A percentile compares a stretch with the other conserved stretches of the same genome.
Conservation (phyloP, 148 eudicot genomes). For the Selenicereus undatus region DNA sequence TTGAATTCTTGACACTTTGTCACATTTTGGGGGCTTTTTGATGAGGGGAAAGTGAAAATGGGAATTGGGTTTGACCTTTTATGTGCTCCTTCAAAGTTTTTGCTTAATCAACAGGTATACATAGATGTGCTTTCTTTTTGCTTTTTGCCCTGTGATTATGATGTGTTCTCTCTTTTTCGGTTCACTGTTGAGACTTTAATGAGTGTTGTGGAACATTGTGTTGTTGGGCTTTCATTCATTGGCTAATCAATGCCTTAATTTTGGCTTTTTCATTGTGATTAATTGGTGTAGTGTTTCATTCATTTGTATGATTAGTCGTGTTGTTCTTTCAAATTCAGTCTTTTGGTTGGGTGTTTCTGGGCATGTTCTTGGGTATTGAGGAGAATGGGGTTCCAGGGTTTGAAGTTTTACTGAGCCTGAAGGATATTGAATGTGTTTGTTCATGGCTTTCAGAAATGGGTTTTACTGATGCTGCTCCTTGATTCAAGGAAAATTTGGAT, state of each 20-base stretch:
- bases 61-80: constrained; percentile 34
- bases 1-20: constrained; percentile 36
- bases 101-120: constrained; percentile 43
- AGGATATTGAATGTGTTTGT: constrained; percentile 1
- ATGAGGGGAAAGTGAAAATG: constrained; percentile 28
- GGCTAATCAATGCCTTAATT: constrained; percentile 7
- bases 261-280: constrained; percentile 15
- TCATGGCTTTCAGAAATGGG: background rate
- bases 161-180: constrained; percentile 17
- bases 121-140: constrained; percentile 12
- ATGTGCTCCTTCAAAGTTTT: constrained; percentile 52
- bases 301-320: background rate
- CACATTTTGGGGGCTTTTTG: constrained; percentile 18
- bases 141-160: constrained; percentile 22
- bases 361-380: background rate
- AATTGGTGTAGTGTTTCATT: constrained; percentile 8
- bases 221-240: background rate
- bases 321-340: constrained; percentile 13
- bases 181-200: constrained; percentile 8
- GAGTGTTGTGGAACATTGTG: background rate
- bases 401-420: background rate
- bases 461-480: background rate
- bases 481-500: constrained; percentile 5
- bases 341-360: background rate
- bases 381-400: background rate